These are phyloP conservation scores for Lathyrus oleraceus DNA, from an alignment of 306 rosid genomes.

Conservation along the genomic window DNA sequence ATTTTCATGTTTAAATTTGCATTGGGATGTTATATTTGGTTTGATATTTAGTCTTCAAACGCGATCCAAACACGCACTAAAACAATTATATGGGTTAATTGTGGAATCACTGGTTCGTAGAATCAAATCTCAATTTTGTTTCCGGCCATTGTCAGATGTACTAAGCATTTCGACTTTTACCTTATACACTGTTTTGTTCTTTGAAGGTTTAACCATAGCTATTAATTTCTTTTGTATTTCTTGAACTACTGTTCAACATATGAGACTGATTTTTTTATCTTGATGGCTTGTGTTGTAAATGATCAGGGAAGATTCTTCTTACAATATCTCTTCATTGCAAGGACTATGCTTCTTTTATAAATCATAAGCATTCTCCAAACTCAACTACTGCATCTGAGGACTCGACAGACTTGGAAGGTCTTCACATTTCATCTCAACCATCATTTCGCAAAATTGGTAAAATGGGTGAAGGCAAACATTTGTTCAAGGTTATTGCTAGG, in stretches of 20 bases:
- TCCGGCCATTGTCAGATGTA: background rate
- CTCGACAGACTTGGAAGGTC: slow-evolving; percentile 38
- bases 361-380: slow-evolving; percentile 31
- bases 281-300: slow-evolving; percentile 17
- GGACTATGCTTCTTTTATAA: slow-evolving; percentile 30
- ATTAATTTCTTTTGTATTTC: slow-evolving; percentile 3
- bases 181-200: background rate
- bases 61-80: no score
- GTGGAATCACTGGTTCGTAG: no score
- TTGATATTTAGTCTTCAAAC: no score
- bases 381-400: slow-evolving; percentile 39
- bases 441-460: slow-evolving; percentile 25
- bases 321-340: slow-evolving; percentile 66
- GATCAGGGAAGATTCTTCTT: slow-evolving; percentile 79
- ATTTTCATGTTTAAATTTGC: no score
- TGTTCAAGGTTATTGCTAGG: slow-evolving; percentile 53
- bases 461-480: slow-evolving; percentile 52
- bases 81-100: no score
- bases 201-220: background rate
- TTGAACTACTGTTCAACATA: background rate
- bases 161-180: background rate
- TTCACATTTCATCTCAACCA: slow-evolving; percentile 34
- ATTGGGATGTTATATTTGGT: no score
- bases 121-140: background rate
- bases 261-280: slow-evolving; percentile 1